Evolutionary conservation across 1,284 basidiomycete species (phyloP).

Genomic region (Trichosporon inkin): DNA sequence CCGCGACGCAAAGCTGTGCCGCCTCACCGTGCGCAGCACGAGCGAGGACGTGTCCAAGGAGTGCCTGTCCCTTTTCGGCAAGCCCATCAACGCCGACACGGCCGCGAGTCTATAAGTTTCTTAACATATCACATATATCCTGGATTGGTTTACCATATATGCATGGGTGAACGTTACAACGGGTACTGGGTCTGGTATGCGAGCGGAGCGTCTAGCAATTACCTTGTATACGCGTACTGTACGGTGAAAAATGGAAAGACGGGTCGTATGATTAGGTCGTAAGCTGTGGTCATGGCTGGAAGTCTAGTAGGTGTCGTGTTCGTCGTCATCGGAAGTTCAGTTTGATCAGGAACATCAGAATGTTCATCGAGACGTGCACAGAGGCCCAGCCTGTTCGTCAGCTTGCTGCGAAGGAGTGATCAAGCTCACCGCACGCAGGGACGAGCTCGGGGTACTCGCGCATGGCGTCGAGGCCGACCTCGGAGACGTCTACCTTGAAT

Average conservation of each 20-base stretch:
- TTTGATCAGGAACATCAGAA: slow-evolving; percentile 55
- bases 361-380: slow-evolving; percentile 57
- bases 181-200: neutral
- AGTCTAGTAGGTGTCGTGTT: neutral
- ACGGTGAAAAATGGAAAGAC: too few species aligned
- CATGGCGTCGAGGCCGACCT: slow-evolving; percentile 55
- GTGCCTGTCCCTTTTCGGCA: slow-evolving; percentile 58
- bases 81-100: slow-evolving; percentile 44
- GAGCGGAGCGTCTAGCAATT: too few species aligned
- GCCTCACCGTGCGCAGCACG: slow-evolving; percentile 89
- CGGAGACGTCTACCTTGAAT: slow-evolving; percentile 54
- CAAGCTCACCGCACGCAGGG: slow-evolving; percentile 37
- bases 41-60: slow-evolving; percentile 85
- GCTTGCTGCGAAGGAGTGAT: neutral
- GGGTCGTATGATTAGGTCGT: too few species aligned
- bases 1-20: slow-evolving; percentile 86
- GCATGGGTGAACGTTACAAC: slow-evolving; percentile 8
- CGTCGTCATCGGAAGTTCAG: slow-evolving; percentile 38
- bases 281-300: neutral
- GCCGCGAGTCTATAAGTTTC: slow-evolving; percentile 21
- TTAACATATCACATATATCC: neutral
- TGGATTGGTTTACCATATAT: slow-evolving; percentile 2
- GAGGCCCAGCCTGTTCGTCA: slow-evolving; percentile 52
- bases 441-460: slow-evolving; percentile 54
- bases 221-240: too few species aligned